These are phyloP conservation scores for Luffa aegyptiaca DNA, from an alignment of 306 rosid genomes.

Conservation along the genomic window DNA sequence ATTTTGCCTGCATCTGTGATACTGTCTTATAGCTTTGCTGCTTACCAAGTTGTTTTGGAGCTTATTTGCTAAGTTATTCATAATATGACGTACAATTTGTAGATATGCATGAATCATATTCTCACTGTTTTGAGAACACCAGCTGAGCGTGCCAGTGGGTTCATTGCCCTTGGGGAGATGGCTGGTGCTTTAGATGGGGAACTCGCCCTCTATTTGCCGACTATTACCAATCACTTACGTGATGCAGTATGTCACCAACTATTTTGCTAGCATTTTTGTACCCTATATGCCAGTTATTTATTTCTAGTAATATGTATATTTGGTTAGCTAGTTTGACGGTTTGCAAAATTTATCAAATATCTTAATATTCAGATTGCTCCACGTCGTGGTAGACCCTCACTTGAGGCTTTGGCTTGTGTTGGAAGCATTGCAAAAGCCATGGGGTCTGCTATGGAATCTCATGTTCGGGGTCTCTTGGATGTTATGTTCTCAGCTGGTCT, in stretches of 20 bases:
- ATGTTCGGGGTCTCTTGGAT: constrained; percentile 84
- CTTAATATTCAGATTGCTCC: constrained; percentile 79
- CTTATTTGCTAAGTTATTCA: background rate
- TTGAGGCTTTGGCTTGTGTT: constrained; percentile 97
- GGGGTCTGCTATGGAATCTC: constrained; percentile 85
- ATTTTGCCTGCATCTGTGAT: constrained; percentile 12
- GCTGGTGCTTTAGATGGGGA: constrained; percentile 98
- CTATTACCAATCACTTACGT: constrained; percentile 71
- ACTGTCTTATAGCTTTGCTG: background rate
- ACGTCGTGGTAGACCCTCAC: constrained; percentile 88
- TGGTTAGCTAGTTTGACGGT: constrained; percentile 11
- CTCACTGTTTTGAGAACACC: constrained; percentile 84
- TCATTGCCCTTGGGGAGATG: constrained; percentile 99
- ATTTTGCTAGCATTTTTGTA: constrained; percentile 2
- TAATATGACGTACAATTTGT: constrained; percentile 23
- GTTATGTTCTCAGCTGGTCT: constrained; percentile 90
- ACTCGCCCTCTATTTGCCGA: constrained; percentile 78
- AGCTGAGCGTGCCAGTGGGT: constrained; percentile 95
- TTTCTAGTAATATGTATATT: constrained; percentile 5
- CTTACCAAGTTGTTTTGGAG: constrained; percentile 6
- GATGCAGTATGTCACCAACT: constrained; percentile 66
- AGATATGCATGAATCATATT: constrained; percentile 99
- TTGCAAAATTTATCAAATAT: constrained; percentile 17
- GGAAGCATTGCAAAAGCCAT: constrained; percentile 96
- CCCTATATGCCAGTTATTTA: background rate